phyloP scores from a whole-genome alignment of 345 rosid genomes.

The Zanthoxylum bungeanum region DNA sequence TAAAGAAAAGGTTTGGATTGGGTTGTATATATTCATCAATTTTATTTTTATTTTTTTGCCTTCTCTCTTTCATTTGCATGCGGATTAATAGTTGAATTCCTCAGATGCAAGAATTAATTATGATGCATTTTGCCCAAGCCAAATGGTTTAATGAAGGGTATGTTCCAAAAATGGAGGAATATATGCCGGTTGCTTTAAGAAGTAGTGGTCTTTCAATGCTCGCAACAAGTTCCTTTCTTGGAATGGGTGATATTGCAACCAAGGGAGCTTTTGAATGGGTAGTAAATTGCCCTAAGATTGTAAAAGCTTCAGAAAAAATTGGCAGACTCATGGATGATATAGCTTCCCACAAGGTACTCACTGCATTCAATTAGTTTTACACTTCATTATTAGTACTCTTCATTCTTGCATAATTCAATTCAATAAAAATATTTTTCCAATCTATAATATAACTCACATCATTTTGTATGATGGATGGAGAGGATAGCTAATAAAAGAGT shows the following conservation, averaged over 20 bases:
- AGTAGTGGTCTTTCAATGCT: neutral
- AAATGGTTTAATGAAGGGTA: no score
- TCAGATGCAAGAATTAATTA: neutral
- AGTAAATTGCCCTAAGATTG: neutral
- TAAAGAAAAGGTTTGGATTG: conserved; percentile 34
- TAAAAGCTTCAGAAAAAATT: neutral
- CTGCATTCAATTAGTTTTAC: neutral
- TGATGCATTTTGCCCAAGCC: neutral
- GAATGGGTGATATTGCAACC: neutral
- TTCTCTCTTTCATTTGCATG: neutral
- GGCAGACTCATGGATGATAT: conserved; percentile 21
- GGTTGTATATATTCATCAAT: no score
- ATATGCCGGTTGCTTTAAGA: neutral
- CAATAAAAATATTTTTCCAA: no score
- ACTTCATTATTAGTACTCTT: neutral
- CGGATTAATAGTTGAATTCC: no score
- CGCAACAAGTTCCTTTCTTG: neutral
- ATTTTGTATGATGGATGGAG: no score
- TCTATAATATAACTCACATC: no score
- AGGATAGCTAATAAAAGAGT: no score
- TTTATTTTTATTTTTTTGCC: neutral
- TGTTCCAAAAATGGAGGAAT: neutral
- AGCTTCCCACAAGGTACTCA: conserved; percentile 11
- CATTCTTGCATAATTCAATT: no score
- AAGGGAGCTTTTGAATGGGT: neutral